Evolutionary conservation across 768 basidiomycete genomes (phyloP), one percentile per base, ranked within the genome.

Genomic region (Suillus subluteus): DNA sequence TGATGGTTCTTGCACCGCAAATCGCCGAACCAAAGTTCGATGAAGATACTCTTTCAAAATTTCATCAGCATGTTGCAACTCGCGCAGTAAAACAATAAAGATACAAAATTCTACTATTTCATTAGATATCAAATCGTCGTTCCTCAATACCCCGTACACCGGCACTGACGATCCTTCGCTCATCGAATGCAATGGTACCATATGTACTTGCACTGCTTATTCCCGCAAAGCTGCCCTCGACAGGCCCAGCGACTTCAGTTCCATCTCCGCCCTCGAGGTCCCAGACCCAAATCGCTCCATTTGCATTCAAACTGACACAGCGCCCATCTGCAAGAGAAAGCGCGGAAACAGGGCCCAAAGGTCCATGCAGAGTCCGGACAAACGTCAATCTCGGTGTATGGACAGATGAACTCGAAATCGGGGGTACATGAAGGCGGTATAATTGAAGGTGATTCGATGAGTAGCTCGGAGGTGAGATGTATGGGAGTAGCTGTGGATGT

Each of bases 271-370:
- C 83, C 74, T 95, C 93, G 40, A 95, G 81, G 78, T 95, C 93
- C 93, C 93, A 95, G 3, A 92, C 90, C 91, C 91, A 93, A 52
- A 95, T 84, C 70, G 86, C 86, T 48, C 91, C 91, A 73, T 92
- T 88, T 41, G 78, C 77, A 11, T 90, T 87, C 23, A 94, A 77
- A 72, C 91, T 90, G 37, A 95, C 90, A 69, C 93, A 95, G 3
- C 93, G 87, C 30, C 93, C 93, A 75, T 95, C 93, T 37, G 93
- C 87, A 43, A 95, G 81, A 18, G 90, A 84, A 26, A 95, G 82
- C 5, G 90, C 85, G 5, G 83, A 84, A 30, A 93, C 83, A 7
- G 89, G 85, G 9, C 89, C 88, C 1, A 81, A 79, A 58, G 91
- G 92, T 8, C 94, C 92, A 71, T 89, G 83, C 56, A 95, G 76